phyloP scores from a whole-genome alignment of 306 rosid genomes.

The Erythrophleum fordii region DNA sequence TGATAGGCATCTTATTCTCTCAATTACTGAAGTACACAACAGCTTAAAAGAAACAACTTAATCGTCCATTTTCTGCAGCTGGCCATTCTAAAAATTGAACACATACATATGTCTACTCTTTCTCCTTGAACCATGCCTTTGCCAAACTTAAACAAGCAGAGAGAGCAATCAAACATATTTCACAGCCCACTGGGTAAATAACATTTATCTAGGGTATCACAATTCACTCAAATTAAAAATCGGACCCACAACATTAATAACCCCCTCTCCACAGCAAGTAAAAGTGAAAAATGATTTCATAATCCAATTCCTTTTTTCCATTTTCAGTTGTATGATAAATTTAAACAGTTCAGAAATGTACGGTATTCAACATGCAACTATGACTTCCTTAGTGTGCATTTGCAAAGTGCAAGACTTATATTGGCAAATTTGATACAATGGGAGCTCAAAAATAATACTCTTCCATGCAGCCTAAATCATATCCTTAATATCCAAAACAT shows the following conservation, averaged over 20 bases:
- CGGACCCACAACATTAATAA: neutral
- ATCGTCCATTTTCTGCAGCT: slow-evolving; percentile 1
- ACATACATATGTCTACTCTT: neutral
- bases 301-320: neutral
- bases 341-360: neutral
- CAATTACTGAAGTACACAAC: neutral
- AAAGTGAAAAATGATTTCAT: neutral
- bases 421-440: no score
- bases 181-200: neutral
- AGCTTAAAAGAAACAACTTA: neutral
- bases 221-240: neutral
- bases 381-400: neutral
- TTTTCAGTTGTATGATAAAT: neutral
- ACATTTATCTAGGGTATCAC: neutral
- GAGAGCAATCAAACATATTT: neutral
- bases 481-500: no score
- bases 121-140: neutral
- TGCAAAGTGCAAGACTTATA: no score
- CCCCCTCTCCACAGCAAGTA: neutral
- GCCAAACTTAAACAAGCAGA: neutral
- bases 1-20: neutral
- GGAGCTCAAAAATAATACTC: no score
- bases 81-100: neutral
- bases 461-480: no score
- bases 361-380: neutral